These are phyloP conservation scores for Ophiostoma ulmi DNA, from an alignment of 2,329 filamentous ascomycete species.

Conservation along the genomic window DNA sequence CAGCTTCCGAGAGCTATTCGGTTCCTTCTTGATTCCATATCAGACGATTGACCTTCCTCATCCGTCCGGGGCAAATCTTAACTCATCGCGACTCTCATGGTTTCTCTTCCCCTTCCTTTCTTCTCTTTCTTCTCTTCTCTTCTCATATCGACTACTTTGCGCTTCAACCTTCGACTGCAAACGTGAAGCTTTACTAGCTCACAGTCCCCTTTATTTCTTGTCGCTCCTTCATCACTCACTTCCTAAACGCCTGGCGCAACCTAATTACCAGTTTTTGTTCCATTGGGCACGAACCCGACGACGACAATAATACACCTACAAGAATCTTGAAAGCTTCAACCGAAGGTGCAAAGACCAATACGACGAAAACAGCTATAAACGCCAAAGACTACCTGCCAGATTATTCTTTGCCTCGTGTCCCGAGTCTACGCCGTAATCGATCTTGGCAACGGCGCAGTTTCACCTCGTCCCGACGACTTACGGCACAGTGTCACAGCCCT, in stretches of 20 bases:
- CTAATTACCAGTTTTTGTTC: neutral
- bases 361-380: neutral
- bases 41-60: constrained; percentile 11
- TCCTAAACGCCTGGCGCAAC: constrained; percentile 8
- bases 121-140: neutral
- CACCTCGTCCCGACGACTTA: neutral
- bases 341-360: neutral
- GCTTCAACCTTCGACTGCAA: neutral
- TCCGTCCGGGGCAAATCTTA: neutral
- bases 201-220: neutral
- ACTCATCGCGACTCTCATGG: neutral
- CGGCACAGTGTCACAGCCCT: neutral
- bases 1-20: neutral
- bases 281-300: neutral
- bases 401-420: neutral
- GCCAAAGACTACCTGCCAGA: neutral
- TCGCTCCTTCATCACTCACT: neutral
- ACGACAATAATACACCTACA: neutral
- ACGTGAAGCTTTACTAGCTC: neutral
- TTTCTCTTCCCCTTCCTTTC: neutral
- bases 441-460: neutral
- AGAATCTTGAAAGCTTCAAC: neutral
- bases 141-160: neutral
- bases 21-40: constrained; percentile 11
- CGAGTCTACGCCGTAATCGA: neutral